A percentile compares a stretch with the other conserved stretches of the same genome.
Evolutionary conservation across 805 yeast genomes (phyloP).

Genomic region (Debaryomyces maramus): DNA sequence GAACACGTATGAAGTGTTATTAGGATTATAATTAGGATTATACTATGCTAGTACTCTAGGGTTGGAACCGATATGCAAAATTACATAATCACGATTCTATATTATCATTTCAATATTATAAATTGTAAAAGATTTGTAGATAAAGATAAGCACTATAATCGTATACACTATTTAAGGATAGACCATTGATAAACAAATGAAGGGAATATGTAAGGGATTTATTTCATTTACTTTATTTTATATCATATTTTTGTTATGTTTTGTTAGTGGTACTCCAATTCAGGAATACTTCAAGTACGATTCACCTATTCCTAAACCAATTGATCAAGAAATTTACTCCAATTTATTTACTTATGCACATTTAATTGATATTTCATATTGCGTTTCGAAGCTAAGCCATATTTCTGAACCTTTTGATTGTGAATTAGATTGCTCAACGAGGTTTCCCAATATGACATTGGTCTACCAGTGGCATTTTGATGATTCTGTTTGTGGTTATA

Average conservation of each 20-base stretch:
- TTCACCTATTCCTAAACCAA: constrained; percentile 14
- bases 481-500: constrained; percentile 40
- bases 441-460: constrained; percentile 38
- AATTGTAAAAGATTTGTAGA: no score
- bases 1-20: neutral
- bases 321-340: constrained; percentile 24
- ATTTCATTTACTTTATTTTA: no score
- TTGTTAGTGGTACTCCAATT: neutral
- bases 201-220: no score
- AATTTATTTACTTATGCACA: constrained; percentile 40
- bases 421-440: constrained; percentile 31
- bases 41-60: no score
- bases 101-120: no score
- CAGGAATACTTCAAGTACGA: neutral
- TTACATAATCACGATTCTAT: no score
- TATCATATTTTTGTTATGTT: no score
- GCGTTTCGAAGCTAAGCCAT: constrained; percentile 30
- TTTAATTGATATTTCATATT: constrained; percentile 44
- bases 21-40: no score
- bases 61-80: no score
- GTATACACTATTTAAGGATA: no score
- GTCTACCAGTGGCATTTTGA: constrained; percentile 43
- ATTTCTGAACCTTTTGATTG: constrained; percentile 42
- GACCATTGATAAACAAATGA: no score
- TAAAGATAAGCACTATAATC: no score